Percentiles rank a stretch among this genome's conserved stretches.
Conservation (phyloP, 2,329 filamentous ascomycete species). For the Fusarium pilosicola region DNA sequence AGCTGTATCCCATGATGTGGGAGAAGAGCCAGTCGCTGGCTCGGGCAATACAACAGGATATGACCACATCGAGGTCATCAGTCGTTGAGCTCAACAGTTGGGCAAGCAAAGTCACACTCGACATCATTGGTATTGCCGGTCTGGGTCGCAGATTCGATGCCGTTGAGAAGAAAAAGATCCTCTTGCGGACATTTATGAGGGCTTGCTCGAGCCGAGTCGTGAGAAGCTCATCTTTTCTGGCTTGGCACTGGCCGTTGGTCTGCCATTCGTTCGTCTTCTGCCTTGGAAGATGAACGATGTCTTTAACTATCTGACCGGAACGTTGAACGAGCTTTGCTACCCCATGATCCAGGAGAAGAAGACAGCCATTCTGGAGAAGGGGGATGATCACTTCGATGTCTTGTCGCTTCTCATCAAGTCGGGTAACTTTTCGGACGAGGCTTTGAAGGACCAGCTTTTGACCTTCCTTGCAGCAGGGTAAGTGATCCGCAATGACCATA, state of each 20-base stretch:
- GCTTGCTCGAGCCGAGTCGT: slow-evolving; percentile 56
- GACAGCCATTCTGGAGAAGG: slow-evolving; percentile 56
- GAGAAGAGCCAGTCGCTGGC: slow-evolving; percentile 55
- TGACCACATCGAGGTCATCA: slow-evolving; percentile 26
- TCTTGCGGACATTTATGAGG: slow-evolving; percentile 55
- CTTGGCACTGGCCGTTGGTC: slow-evolving; percentile 22
- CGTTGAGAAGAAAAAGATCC: slow-evolving; percentile 52
- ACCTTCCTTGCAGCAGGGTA: slow-evolving; percentile 60
- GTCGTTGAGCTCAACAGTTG: slow-evolving; percentile 56
- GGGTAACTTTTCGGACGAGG: slow-evolving; percentile 61
- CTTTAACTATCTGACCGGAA: slow-evolving; percentile 24
- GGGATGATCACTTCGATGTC: slow-evolving; percentile 67
- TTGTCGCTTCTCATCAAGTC: slow-evolving; percentile 66
- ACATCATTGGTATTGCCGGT: slow-evolving; percentile 69
- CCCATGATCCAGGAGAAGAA: slow-evolving; percentile 56
- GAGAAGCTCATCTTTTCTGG: slow-evolving; percentile 56
- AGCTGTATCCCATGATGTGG: slow-evolving; percentile 78
- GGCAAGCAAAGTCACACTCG: slow-evolving; percentile 64
- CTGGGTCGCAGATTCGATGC: slow-evolving; percentile 65
- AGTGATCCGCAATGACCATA: accelerated
- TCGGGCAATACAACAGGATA: slow-evolving; percentile 55
- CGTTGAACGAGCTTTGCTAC: slow-evolving; percentile 17
- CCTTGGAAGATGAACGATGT: slow-evolving; percentile 37
- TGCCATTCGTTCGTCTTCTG: slow-evolving; percentile 12
- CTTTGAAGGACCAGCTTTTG: slow-evolving; percentile 64